A percentile compares a stretch with the other conserved stretches of the same genome.
phyloP scores from a whole-genome alignment of 805 yeast species.

The Candida patagonica region DNA sequence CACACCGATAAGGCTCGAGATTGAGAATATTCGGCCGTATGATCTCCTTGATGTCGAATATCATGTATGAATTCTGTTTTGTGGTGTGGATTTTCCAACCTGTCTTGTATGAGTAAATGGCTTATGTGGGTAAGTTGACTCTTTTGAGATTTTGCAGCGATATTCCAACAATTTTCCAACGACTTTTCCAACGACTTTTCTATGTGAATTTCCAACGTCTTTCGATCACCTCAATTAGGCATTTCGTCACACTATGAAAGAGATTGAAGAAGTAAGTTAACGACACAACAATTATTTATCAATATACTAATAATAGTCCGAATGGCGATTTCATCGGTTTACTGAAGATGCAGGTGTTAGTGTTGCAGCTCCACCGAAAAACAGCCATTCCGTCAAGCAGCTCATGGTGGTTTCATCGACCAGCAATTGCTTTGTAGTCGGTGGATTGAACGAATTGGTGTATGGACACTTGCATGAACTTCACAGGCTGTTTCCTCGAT shows the following conservation, averaged over 20 bases:
- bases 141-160: too few species aligned
- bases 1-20: constrained; percentile 90
- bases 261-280: too few species aligned
- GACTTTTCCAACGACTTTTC: too few species aligned
- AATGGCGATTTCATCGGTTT: constrained; percentile 2
- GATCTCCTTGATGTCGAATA: constrained; percentile 45
- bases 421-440: neutral
- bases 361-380: neutral
- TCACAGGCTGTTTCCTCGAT: neutral
- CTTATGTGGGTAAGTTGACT: too few species aligned
- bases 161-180: too few species aligned
- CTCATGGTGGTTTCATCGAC: neutral
- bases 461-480: neutral
- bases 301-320: too few species aligned
- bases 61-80: neutral
- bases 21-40: constrained; percentile 78
- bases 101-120: too few species aligned
- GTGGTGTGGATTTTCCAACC: too few species aligned
- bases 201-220: too few species aligned
- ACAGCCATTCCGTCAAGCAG: neutral
- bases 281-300: too few species aligned
- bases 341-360: constrained; percentile 1
- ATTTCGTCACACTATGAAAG: too few species aligned
- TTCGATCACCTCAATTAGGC: too few species aligned
- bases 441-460: neutral